Evolutionary conservation across 805 yeast species (phyloP).

Genomic region (Ogataea paraovalis): DNA sequence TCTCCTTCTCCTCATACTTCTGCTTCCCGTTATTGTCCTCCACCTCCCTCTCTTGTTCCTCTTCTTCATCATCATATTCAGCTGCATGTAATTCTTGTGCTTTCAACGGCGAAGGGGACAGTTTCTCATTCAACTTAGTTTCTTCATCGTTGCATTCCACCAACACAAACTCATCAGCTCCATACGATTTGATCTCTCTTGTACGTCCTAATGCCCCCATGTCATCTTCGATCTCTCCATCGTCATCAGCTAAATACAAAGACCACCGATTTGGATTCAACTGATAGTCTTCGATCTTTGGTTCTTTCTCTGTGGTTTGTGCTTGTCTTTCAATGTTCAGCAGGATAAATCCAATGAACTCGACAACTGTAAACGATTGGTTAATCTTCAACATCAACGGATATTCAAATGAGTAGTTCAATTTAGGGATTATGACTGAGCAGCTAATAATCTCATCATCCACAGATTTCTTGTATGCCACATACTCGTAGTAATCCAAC

Average conservation of each 20-base stretch:
- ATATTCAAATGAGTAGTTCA: slow-evolving; percentile 3
- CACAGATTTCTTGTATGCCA: slow-evolving; percentile 12
- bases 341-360: slow-evolving; percentile 54
- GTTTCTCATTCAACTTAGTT: slow-evolving; percentile 41
- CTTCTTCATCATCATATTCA: not conserved
- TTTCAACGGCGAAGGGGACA: slow-evolving; percentile 46
- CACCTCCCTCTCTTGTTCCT: too few species aligned
- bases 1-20: too few species aligned
- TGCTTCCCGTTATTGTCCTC: too few species aligned
- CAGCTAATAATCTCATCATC: slow-evolving; percentile 9
- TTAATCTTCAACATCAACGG: slow-evolving; percentile 26
- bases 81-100: slow-evolving; percentile 2
- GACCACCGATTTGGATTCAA: slow-evolving; percentile 69
- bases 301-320: not conserved
- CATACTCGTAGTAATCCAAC: slow-evolving; percentile 34
- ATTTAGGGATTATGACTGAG: slow-evolving; percentile 20
- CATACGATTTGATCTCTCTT: slow-evolving; percentile 62
- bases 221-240: slow-evolving; percentile 88
- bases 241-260: slow-evolving; percentile 83
- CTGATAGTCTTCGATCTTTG: slow-evolving; percentile 7
- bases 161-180: slow-evolving; percentile 78
- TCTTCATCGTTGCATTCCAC: slow-evolving; percentile 54
- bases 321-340: slow-evolving; percentile 25
- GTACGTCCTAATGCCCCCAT: slow-evolving; percentile 83
- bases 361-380: slow-evolving; percentile 42